Conservation (phyloP, 2,329 filamentous ascomycete genomes). For the Ceratocystiopsis minuta region DNA sequence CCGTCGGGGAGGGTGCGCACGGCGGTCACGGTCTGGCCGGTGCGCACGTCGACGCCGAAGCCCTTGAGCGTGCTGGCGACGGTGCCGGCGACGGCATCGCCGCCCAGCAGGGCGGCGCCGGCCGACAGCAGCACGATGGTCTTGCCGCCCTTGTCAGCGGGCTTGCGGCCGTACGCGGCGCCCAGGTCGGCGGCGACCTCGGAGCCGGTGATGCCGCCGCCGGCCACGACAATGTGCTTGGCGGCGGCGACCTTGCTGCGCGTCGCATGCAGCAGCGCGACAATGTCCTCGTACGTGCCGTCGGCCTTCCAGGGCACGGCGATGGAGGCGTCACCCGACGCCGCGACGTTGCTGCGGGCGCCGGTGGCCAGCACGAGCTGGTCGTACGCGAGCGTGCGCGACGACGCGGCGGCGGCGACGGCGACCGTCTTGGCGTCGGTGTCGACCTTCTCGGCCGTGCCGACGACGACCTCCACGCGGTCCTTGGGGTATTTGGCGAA, state of each 20-base stretch:
- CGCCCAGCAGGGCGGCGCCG: conserved; percentile 22
- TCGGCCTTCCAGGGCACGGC: conserved; percentile 31
- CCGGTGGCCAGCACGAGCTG: conserved; percentile 41
- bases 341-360: conserved; percentile 18
- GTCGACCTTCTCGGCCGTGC: conserved; percentile 26
- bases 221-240: conserved; percentile 35
- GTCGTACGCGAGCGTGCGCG: conserved; percentile 27
- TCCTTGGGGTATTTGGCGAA: conserved; percentile 30
- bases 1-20: conserved; percentile 20
- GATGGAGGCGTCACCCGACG: conserved; percentile 16
- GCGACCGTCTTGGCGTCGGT: conserved; percentile 24
- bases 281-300: conserved; percentile 26
- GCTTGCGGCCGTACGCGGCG: conserved; percentile 22
- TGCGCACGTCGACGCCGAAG: conserved; percentile 31
- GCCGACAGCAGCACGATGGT: conserved; percentile 31
- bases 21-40: conserved; percentile 22
- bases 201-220: conserved; percentile 36
- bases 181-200: conserved; percentile 37
- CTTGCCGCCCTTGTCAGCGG: conserved; percentile 11
- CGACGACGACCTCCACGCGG: conserved; percentile 33
- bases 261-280: conserved; percentile 22
- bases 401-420: conserved; percentile 16
- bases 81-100: conserved; percentile 24
- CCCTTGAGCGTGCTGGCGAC: conserved; percentile 31
- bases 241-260: conserved; percentile 25